A percentile compares a stretch with the other conserved stretches of the same genome.
These are phyloP conservation scores for Beauveria medogensis DNA, from an alignment of 2,329 filamentous ascomycete genomes.

Conservation along the genomic window DNA sequence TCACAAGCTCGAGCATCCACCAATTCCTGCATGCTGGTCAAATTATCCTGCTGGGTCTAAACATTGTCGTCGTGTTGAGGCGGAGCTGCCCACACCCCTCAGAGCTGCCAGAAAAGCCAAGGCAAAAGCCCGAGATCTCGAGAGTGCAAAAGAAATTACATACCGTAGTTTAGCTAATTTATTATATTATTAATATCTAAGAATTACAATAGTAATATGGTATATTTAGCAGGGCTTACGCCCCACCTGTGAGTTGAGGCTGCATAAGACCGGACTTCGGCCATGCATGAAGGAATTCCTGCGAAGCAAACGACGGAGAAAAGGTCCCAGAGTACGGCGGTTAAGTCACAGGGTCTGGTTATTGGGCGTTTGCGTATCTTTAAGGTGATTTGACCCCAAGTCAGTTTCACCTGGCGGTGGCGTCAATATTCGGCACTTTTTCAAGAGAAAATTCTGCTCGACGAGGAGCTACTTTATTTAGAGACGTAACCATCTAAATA, in stretches of 20 bases:
- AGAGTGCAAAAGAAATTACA: not conserved
- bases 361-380: not conserved
- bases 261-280: conserved; percentile 1
- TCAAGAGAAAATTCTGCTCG: too few species aligned
- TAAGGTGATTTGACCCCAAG: too few species aligned
- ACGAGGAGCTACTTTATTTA: not conserved
- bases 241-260: conserved; percentile 1
- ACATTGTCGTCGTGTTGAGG: too few species aligned
- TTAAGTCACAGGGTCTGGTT: too few species aligned
- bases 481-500: not conserved
- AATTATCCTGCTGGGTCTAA: too few species aligned
- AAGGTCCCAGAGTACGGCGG: too few species aligned
- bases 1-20: too few species aligned
- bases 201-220: conserved; percentile 6
- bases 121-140: not conserved
- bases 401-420: not conserved
- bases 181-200: conserved; percentile 7
- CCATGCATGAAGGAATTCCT: not conserved
- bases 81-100: not conserved
- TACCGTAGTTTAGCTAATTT: not conserved
- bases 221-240: not conserved
- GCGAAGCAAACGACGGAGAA: too few species aligned
- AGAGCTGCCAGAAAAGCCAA: not conserved
- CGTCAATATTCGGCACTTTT: not conserved
- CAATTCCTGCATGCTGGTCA: too few species aligned